phyloP scores from a whole-genome alignment of 2,329 filamentous ascomycete species.

The Neodidymelliopsis sp. region DNA sequence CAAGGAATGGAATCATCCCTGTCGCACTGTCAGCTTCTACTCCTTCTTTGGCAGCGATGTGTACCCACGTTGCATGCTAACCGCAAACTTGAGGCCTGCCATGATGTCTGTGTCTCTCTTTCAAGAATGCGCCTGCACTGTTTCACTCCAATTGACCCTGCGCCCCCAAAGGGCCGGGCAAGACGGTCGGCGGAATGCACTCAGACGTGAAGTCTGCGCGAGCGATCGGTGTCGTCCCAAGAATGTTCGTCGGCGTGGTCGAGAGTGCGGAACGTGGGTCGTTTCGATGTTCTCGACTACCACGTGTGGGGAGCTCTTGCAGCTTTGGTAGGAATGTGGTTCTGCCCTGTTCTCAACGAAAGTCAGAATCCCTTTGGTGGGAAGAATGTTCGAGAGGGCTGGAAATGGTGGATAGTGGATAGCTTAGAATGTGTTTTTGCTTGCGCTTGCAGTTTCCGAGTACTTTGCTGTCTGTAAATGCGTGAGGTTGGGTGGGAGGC shows the following conservation, averaged over 20 bases:
- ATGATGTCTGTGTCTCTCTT: slow-evolving; percentile 47
- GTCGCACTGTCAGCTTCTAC: slow-evolving; percentile 32
- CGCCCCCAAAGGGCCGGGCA: slow-evolving; percentile 53
- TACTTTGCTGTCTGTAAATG: slow-evolving; percentile 45
- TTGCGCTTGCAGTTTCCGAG: slow-evolving; percentile 35
- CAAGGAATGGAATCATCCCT: slow-evolving; percentile 68
- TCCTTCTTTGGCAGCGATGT: slow-evolving; percentile 8
- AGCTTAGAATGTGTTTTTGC: slow-evolving; percentile 44
- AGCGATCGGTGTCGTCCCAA: slow-evolving; percentile 32
- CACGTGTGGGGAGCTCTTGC: slow-evolving; percentile 35
- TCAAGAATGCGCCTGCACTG: slow-evolving; percentile 33
- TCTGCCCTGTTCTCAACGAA: slow-evolving; percentile 35
- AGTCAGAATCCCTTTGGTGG: slow-evolving; percentile 42
- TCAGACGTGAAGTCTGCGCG: slow-evolving; percentile 32
- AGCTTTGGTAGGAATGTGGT: slow-evolving; percentile 41
- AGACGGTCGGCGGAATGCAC: slow-evolving; percentile 42
- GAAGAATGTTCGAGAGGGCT: slow-evolving; percentile 28
- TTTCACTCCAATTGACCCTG: slow-evolving; percentile 41
- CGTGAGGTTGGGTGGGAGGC: slow-evolving; percentile 45
- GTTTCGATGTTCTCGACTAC: slow-evolving; percentile 25
- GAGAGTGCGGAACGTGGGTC: slow-evolving; percentile 28
- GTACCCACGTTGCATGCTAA: slow-evolving; percentile 58
- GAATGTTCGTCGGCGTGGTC: slow-evolving; percentile 24
- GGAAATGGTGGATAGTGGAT: slow-evolving; percentile 35
- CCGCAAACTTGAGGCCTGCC: slow-evolving; percentile 59